Evolutionary conservation across 2,329 filamentous ascomycete genomes (phyloP).

Genomic region (Passalora sequoiae): DNA sequence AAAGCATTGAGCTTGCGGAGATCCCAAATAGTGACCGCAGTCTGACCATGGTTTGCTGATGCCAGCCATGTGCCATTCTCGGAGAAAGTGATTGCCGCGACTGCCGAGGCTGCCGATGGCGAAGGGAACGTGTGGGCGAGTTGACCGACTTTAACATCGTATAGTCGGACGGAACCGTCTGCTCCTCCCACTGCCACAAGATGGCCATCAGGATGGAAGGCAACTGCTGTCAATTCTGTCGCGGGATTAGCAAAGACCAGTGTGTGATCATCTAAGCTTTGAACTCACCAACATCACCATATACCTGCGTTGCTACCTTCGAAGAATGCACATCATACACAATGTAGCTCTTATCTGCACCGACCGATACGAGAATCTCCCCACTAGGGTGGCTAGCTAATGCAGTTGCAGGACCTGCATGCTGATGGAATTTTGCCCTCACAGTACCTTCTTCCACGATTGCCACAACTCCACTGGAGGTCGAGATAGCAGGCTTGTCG

Average conservation of each 20-base stretch:
- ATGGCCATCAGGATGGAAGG: constrained; percentile 96
- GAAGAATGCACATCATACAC: constrained; percentile 73
- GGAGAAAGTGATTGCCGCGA: constrained; percentile 77
- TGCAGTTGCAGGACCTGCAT: constrained; percentile 74
- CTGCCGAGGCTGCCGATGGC: constrained; percentile 52
- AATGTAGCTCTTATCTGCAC: constrained; percentile 85
- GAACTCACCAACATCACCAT: constrained; percentile 69
- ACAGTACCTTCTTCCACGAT: constrained; percentile 68
- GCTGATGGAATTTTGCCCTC: constrained; percentile 66
- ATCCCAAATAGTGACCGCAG: constrained; percentile 80
- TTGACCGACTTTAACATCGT: constrained; percentile 74
- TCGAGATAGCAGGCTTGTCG: constrained; percentile 65
- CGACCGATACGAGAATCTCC: constrained; percentile 77
- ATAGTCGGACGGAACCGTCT: constrained; percentile 79
- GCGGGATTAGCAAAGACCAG: constrained; percentile 27
- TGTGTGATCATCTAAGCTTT: background rate
- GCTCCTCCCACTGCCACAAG: constrained; percentile 79
- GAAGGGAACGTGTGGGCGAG: constrained; percentile 65
- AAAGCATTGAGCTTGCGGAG: constrained; percentile 76
- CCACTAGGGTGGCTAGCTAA: constrained; percentile 78
- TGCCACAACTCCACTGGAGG: constrained; percentile 71
- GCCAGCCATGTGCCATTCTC: constrained; percentile 98
- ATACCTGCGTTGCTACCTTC: constrained; percentile 70
- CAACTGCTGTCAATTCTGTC: constrained; percentile 65
- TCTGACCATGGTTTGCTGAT: constrained; percentile 70